Conservation (phyloP, 73 alveolate species). For the Durusdinium trenchii region DNA sequence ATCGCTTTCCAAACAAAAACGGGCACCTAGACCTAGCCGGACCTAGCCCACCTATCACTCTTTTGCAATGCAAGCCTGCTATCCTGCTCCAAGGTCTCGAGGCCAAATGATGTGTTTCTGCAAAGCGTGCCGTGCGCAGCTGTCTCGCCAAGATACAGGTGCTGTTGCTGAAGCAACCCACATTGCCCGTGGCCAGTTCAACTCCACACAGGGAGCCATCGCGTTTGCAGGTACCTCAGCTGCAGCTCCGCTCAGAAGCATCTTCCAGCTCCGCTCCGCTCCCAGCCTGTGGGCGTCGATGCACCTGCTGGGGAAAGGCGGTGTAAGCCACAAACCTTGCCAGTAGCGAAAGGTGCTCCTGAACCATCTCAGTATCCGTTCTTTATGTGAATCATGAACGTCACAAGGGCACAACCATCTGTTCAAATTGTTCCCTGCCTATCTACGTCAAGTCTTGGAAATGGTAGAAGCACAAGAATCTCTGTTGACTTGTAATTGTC, state of each 20-base stretch:
- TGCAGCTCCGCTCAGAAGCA: no score
- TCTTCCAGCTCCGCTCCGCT: no score
- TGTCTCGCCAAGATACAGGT: conserved; percentile 21
- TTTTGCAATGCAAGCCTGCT: not conserved
- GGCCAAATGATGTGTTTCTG: not conserved
- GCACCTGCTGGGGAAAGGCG: conserved; percentile 62
- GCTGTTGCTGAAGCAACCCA: conserved; percentile 62
- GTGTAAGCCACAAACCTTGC: conserved; percentile 67
- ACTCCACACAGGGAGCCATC: conserved; percentile 40
- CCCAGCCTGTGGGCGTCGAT: not conserved
- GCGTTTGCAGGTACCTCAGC: conserved; percentile 43
- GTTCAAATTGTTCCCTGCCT: not conserved
- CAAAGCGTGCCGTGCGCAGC: not conserved
- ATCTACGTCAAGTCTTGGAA: not conserved
- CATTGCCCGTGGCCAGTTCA: conserved; percentile 56
- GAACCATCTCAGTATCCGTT: not conserved
- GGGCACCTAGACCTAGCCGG: no score
- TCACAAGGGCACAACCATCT: not conserved
- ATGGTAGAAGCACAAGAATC: not conserved
- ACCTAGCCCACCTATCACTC: no score
- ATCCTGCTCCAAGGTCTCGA: not conserved
- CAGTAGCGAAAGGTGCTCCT: conserved; percentile 51
- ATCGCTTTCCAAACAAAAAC: no score
- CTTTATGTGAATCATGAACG: not conserved
- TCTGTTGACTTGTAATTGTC: no score